Evolutionary conservation across 140 eudicot species (phyloP).

Genomic region (Erigeron philadelphicus): DNA sequence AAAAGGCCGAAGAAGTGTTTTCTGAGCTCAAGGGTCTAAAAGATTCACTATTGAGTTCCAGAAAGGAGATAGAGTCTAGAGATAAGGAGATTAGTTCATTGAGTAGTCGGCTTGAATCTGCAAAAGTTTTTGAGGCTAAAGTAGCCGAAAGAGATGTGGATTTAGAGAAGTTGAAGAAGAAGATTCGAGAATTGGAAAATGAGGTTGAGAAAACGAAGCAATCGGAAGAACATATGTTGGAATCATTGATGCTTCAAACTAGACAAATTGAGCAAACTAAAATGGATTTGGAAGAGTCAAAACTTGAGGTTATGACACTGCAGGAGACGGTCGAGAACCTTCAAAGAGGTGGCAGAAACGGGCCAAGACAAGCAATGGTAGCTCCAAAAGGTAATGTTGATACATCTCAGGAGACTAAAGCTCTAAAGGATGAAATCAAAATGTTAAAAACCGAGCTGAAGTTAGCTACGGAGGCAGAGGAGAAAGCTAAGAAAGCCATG

Average conservation of each 20-base stretch:
- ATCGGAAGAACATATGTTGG: conserved; percentile 43
- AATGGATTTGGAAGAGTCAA: conserved; percentile 55
- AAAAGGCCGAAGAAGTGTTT: conserved; percentile 27
- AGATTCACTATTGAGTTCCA: conserved; percentile 32
- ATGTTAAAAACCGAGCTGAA: conserved; percentile 43
- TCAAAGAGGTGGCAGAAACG: conserved; percentile 18
- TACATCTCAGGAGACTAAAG: conserved; percentile 24
- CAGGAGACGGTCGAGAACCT: conserved; percentile 33
- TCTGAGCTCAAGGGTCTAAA: conserved; percentile 38
- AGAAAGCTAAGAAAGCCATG: conserved; percentile 69
- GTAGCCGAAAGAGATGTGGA: conserved; percentile 40
- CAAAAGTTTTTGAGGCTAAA: conserved; percentile 33
- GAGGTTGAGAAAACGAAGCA: conserved; percentile 46
- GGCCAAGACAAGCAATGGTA: conserved; percentile 11
- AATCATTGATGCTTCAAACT: conserved; percentile 42
- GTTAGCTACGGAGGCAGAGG: conserved; percentile 61
- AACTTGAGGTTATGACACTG: conserved; percentile 38
- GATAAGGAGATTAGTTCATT: conserved; percentile 36
- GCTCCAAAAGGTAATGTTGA: conserved; percentile 25
- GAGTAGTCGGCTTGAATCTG: conserved; percentile 31
- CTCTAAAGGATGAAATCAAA: conserved; percentile 35
- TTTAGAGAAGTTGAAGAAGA: conserved; percentile 30
- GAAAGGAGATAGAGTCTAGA: conserved; percentile 36
- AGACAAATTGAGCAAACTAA: conserved; percentile 45
- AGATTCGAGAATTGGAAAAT: conserved; percentile 45